Base-by-base conservation (phyloP, 1,284 basidiomycete species). In the Microbotryomycetes sp. region DNA sequence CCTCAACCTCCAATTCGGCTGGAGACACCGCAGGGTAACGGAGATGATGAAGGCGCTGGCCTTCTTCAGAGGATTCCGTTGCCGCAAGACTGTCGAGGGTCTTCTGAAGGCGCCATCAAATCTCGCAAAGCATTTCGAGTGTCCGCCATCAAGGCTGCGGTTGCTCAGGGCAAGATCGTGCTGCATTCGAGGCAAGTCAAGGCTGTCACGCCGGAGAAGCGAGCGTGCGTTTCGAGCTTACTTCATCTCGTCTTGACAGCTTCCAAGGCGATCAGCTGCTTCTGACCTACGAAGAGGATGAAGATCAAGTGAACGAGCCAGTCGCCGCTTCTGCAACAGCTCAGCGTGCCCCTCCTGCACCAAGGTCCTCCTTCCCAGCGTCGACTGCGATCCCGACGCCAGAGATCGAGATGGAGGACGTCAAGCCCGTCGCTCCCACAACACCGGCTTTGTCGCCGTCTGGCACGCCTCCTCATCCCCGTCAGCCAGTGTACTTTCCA, bases 401-500 rank as follows among this genome's bases (percentile, higher is more conserved):
- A 42, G 55, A 57, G 15, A 28, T 52, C 19, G 59, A 56, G 26
- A 56, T 54, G 30, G 55, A 54, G 19, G 30, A 53, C 15, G 19
- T 54, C 31, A 52, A 54, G 23, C 47, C 60, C 1, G 31, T 31
- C 3, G 50, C 48, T 25, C 26, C 46, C 15, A 32, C 45, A 19
- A 16, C 19, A 19, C 36, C 36, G 36, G 12, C 9, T 42, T 42
- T 19, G 19, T 9, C 36, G 19, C 36, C 19, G 19, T 42, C 36
- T 9, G 36, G 9, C 9, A 9, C 36, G 9, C 36, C 19, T 9
- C 36, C 36, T 42, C 19, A 9, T 9, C 36, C 36, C 12, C 9
- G 36, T 9, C 9, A 19, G 16, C 31, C 31, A 14, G 63, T 52
- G 12, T 46, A 31, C 28, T 63, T 66, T 42, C 65, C 65, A 23